Conservation (phyloP, 2,329 filamentous ascomycete genomes). For the Geosmithia flava region DNA sequence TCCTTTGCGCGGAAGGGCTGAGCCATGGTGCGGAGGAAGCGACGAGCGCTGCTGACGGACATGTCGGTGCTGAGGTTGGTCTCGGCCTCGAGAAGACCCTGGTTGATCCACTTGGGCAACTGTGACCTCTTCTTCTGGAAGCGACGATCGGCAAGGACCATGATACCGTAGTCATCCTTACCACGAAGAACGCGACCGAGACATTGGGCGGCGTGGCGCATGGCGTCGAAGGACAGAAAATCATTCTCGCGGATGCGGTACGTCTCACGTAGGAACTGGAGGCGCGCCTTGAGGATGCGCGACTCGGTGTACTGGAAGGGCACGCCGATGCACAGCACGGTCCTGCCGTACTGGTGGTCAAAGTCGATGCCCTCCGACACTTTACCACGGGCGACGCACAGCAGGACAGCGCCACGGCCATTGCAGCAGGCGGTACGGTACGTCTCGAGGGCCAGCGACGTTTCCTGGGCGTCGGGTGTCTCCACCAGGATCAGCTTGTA, state of each 20-base stretch:
- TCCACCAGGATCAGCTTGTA: constrained; percentile 98
- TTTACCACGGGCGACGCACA: constrained; percentile 94
- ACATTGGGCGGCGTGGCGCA: constrained; percentile 97
- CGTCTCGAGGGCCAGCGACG: constrained; percentile 86
- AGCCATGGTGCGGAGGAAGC: constrained; percentile 83
- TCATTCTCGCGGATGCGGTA: constrained; percentile 96
- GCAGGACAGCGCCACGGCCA: constrained; percentile 79
- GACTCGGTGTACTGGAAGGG: constrained; percentile 99
- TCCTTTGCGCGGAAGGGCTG: constrained; percentile 74
- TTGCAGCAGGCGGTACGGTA: constrained; percentile 98
- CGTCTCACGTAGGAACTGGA: constrained; percentile 93
- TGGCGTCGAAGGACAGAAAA: constrained; percentile 96
- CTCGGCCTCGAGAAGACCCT: constrained; percentile 74
- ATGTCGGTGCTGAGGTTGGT: constrained; percentile 92
- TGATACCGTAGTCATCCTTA: constrained; percentile 99
- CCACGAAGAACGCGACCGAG: constrained; percentile 86
- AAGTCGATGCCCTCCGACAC: constrained; percentile 98
- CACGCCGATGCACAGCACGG: constrained; percentile 91
- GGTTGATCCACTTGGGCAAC: constrained; percentile 92
- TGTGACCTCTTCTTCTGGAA: constrained; percentile 88
- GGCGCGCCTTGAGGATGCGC: constrained; percentile 83
- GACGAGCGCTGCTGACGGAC: constrained; percentile 78
- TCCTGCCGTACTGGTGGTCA: constrained; percentile 94
- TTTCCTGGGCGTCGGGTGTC: constrained; percentile 95
- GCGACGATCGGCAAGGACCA: constrained; percentile 89